Evolutionary conservation across 208 protist genomes (phyloP).

Genomic region (Crithidia bombi): DNA sequence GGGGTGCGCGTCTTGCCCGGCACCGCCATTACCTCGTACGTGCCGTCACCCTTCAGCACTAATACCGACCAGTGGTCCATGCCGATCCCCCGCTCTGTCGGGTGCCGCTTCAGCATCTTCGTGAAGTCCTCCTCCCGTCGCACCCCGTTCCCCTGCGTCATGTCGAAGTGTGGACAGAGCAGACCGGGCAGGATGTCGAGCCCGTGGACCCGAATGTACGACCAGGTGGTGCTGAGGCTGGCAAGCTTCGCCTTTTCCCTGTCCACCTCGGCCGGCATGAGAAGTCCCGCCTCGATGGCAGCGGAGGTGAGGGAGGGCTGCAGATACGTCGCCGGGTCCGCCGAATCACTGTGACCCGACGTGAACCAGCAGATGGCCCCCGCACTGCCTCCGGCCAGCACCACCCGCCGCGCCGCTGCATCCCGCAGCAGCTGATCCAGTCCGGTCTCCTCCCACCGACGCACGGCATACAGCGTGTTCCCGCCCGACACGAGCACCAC

Average conservation of each 20-base stretch:
- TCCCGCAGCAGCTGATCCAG: slow-evolving; percentile 55
- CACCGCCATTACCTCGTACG: slow-evolving; percentile 65
- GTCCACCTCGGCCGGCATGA: slow-evolving; percentile 16
- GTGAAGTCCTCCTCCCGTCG: slow-evolving; percentile 78
- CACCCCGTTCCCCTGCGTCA: slow-evolving; percentile 72
- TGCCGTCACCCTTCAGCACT: slow-evolving; percentile 68
- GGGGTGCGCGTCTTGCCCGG: slow-evolving; percentile 52
- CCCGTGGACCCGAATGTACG: slow-evolving; percentile 87
- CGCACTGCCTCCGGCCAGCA: slow-evolving; percentile 87
- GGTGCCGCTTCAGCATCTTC: slow-evolving; percentile 89
- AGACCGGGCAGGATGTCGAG: slow-evolving; percentile 82
- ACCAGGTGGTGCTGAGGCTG: slow-evolving; percentile 48
- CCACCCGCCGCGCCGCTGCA: slow-evolving; percentile 41
- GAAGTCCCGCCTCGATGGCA: slow-evolving; percentile 20
- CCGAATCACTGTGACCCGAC: slow-evolving; percentile 89
- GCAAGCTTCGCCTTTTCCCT: slow-evolving; percentile 30
- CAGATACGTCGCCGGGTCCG: slow-evolving; percentile 79
- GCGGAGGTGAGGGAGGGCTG: slow-evolving; percentile 46
- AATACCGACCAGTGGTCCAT: slow-evolving; percentile 90
- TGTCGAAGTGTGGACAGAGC: slow-evolving; percentile 88
- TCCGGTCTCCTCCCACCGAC: slow-evolving; percentile 87
- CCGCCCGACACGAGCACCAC: slow-evolving; percentile 86
- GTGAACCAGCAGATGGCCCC: slow-evolving; percentile 93
- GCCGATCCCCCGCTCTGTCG: slow-evolving; percentile 83
- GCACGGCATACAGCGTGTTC: slow-evolving; percentile 91